Evolutionary conservation across 352 stramenopile species (phyloP).

Genomic region (Chrysophaeum taylorii): DNA sequence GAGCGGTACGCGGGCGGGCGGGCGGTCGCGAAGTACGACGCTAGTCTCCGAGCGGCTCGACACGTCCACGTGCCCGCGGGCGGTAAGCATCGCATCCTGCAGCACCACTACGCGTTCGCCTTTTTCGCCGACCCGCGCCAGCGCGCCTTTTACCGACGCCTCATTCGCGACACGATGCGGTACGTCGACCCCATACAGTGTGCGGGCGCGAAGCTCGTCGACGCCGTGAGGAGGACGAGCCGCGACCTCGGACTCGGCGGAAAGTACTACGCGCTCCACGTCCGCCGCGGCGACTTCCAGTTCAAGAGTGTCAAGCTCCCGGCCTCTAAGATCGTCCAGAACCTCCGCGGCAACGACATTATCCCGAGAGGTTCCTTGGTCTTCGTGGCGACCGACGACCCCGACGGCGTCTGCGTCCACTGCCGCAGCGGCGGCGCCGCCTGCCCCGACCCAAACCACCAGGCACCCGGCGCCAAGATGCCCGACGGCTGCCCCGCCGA

Average conservation of each 20-base stretch:
- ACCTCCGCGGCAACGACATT: not conserved
- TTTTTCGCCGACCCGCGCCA: conserved; percentile 48
- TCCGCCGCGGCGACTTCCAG: conserved; percentile 58
- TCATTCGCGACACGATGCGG: conserved; percentile 53
- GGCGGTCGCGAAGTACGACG: conserved; percentile 29
- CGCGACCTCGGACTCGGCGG: conserved; percentile 29
- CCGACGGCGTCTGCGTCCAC: conserved; percentile 17
- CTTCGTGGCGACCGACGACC: conserved; percentile 60
- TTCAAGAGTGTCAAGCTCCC: conserved; percentile 54
- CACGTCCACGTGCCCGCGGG: conserved; percentile 38
- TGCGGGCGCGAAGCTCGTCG: conserved; percentile 45
- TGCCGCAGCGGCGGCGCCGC: not conserved
- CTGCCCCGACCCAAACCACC: not conserved
- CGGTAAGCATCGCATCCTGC: conserved; percentile 32
- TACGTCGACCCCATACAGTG: conserved; percentile 59
- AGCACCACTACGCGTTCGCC: conserved; percentile 50
- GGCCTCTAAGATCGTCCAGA: conserved; percentile 19
- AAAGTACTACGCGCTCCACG: conserved; percentile 48
- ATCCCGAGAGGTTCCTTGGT: conserved; percentile 29
- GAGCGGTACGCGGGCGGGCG: conserved; percentile 19
- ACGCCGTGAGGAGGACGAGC: conserved; percentile 35
- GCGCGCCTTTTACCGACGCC: conserved; percentile 46
- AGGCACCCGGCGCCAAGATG: too few species aligned
- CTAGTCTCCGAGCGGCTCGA: conserved; percentile 32
- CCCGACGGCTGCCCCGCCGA: conserved; percentile 28